Percentiles rank a stretch among this genome's conserved stretches.
Evolutionary conservation across 257 asterid genomes (phyloP).

Genomic region (Solanum megistacrolobum): DNA sequence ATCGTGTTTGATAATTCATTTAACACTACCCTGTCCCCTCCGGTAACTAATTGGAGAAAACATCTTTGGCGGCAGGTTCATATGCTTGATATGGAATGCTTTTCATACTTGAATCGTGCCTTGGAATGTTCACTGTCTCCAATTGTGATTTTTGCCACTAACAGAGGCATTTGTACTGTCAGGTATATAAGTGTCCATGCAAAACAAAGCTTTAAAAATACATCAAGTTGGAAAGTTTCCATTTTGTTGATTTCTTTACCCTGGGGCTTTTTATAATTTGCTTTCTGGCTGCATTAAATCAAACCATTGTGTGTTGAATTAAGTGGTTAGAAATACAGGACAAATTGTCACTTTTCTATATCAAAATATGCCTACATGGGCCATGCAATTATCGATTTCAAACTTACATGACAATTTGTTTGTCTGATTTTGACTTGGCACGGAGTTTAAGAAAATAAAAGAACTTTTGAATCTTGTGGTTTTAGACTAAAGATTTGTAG

Average conservation of each 20-base stretch:
- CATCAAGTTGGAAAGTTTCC: background rate
- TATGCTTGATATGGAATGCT: constrained; percentile 95
- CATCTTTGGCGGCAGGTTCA: constrained; percentile 50
- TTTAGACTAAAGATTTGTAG: background rate
- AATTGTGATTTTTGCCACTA: constrained; percentile 89
- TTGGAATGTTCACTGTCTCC: constrained; percentile 83
- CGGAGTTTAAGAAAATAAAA: background rate
- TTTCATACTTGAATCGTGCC: constrained; percentile 86
- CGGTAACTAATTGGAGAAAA: background rate
- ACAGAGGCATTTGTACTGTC: constrained; percentile 82
- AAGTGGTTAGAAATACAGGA: background rate
- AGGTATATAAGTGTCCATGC: constrained; percentile 41
- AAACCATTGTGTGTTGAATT: background rate
- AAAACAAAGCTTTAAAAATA: background rate
- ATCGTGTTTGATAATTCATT: background rate
- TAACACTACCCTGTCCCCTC: background rate
- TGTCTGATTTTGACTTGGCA: background rate
- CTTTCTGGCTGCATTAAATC: background rate
- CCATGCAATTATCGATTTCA: background rate
- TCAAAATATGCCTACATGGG: background rate
- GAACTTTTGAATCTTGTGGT: background rate
- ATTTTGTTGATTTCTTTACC: background rate
- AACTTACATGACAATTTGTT: background rate
- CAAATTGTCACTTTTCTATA: background rate
- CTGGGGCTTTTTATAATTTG: background rate